phyloP scores from a whole-genome alignment of 768 basidiomycete species.

The Atractiella rhizophila region DNA sequence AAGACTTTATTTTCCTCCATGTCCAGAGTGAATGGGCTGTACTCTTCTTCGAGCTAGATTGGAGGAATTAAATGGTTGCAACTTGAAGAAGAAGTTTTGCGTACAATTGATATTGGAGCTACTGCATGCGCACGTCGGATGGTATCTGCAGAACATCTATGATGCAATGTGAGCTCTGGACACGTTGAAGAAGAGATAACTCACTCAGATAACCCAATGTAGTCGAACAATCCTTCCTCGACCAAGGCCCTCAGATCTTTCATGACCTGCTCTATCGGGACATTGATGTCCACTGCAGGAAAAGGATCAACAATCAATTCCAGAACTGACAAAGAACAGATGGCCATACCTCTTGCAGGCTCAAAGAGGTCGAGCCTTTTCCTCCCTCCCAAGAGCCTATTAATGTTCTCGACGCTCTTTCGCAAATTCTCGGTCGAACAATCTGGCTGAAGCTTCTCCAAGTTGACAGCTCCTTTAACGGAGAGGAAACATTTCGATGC shows the following conservation, averaged over 20 bases:
- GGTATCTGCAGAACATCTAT: slow-evolving; percentile 20
- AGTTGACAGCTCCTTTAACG: slow-evolving; percentile 26
- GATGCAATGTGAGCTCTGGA: not conserved
- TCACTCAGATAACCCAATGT: slow-evolving; percentile 35
- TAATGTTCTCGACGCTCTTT: slow-evolving; percentile 28
- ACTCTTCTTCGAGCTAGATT: not conserved
- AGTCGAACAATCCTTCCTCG: slow-evolving; percentile 34
- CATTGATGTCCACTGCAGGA: slow-evolving; percentile 24
- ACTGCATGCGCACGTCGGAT: slow-evolving; percentile 26
- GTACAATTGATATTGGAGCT: slow-evolving; percentile 30
- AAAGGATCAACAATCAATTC: too few relatives aligned
- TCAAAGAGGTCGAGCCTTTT: slow-evolving; percentile 40
- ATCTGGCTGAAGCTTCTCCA: slow-evolving; percentile 8
- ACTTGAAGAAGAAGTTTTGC: not conserved
- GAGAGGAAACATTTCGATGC: slow-evolving; percentile 29
- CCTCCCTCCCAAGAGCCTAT: slow-evolving; percentile 22
- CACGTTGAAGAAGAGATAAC: not conserved
- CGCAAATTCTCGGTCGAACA: slow-evolving; percentile 22
- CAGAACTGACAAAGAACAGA: too few relatives aligned
- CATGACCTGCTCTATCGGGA: slow-evolving; percentile 29
- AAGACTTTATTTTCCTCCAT: slow-evolving; percentile 19
- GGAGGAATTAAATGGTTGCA: slow-evolving; percentile 28
- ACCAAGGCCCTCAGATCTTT: slow-evolving; percentile 26
- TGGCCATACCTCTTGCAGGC: slow-evolving; percentile 26
- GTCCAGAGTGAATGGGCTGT: slow-evolving; percentile 7